Evolutionary conservation across 2,329 filamentous ascomycete species (phyloP).

Genomic region (Aspergillus neotritici): DNA sequence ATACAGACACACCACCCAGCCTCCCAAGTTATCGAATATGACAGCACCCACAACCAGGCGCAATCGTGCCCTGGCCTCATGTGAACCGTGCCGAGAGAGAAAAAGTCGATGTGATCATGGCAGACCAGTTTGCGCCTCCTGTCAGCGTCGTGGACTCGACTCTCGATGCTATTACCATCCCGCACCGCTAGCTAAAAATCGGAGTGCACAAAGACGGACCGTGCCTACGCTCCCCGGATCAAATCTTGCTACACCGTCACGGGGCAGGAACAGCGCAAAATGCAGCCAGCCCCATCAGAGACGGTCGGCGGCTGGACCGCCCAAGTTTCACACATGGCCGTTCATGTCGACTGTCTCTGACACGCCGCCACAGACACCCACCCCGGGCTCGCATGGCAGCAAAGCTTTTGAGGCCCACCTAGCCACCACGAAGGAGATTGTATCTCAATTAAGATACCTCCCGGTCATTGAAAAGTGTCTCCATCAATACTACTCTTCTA

Average conservation of each 20-base stretch:
- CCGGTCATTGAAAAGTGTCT: conserved; percentile 9
- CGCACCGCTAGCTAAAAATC: conserved; percentile 12
- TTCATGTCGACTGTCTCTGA: conserved; percentile 8
- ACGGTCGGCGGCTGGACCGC: conserved; percentile 4
- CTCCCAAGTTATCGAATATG: no score
- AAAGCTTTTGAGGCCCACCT: conserved; percentile 6
- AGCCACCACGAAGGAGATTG: conserved; percentile 7
- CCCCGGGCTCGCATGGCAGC: background rate
- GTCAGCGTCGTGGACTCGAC: conserved; percentile 12
- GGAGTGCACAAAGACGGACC: background rate
- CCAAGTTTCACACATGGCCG: conserved; percentile 11
- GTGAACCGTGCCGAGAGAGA: conserved; percentile 16
- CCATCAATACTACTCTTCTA: conserved; percentile 9
- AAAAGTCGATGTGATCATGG: conserved; percentile 17
- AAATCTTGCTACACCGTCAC: background rate
- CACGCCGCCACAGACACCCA: background rate
- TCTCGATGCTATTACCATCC: conserved; percentile 18
- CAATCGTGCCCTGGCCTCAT: conserved; percentile 16
- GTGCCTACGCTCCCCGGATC: background rate
- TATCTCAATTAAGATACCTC: conserved; percentile 8
- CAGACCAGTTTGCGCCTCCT: conserved; percentile 16
- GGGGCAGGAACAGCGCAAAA: no score
- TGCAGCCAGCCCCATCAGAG: background rate
- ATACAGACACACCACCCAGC: no score
- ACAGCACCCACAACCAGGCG: conserved; percentile 3